phyloP scores from a whole-genome alignment of 2,329 filamentous ascomycete species.

The Curvularia lunata region DNA sequence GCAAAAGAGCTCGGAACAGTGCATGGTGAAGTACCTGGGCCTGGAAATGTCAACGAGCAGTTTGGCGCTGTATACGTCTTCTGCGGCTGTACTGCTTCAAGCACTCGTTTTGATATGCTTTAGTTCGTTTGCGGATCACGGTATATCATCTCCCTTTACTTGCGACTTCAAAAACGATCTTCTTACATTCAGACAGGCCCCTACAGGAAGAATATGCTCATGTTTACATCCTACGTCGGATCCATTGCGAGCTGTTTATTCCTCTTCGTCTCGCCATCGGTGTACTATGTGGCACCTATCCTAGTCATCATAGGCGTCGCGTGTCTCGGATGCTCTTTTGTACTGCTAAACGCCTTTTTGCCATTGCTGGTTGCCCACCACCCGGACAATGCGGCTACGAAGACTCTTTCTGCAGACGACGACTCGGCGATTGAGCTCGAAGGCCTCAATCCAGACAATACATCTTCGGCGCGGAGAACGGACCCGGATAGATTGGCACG shows the following conservation, averaged over 20 bases:
- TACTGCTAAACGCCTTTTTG: conserved; percentile 91
- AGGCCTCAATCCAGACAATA: conserved; percentile 25
- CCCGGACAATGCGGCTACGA: conserved; percentile 51
- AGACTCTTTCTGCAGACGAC: conserved; percentile 16
- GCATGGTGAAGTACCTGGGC: conserved; percentile 78
- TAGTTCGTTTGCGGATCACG: conserved; percentile 90
- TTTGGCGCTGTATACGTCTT: conserved; percentile 96
- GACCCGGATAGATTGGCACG: conserved; percentile 53
- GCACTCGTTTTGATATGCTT: conserved; percentile 90
- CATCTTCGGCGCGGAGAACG: conserved; percentile 5
- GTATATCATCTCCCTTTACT: conserved; percentile 44
- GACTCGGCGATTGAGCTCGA: conserved; percentile 39
- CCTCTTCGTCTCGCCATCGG: conserved; percentile 72
- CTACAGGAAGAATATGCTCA: conserved; percentile 83
- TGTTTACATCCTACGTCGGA: conserved; percentile 79
- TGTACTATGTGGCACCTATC: conserved; percentile 80
- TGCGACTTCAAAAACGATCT: background rate
- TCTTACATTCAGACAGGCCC: conserved; percentile 37
- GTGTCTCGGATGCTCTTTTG: conserved; percentile 91
- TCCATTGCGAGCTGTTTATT: conserved; percentile 81
- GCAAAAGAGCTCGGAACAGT: conserved; percentile 59
- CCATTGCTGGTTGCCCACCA: conserved; percentile 86
- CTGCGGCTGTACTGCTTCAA: conserved; percentile 83
- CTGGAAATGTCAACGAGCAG: conserved; percentile 86
- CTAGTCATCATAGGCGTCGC: conserved; percentile 87